phyloP scores from a whole-genome alignment of 495 filamentous ascomycete genomes.

The Aspergillus ellipticus region DNA sequence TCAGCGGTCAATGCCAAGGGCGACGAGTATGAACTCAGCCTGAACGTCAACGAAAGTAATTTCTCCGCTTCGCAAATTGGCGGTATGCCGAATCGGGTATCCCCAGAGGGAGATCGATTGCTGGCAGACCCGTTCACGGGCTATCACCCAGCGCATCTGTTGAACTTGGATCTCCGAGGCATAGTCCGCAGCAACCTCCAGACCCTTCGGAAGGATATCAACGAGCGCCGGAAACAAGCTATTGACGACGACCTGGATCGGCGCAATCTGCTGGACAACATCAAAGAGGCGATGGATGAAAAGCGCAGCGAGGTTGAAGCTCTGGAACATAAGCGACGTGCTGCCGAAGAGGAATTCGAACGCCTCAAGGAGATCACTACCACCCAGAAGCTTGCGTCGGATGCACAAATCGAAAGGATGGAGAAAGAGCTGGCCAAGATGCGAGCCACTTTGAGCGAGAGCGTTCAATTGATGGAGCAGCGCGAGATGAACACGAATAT shows the following conservation, averaged over 20 bases:
- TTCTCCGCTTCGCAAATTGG: conserved; percentile 73
- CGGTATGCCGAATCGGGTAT: conserved; percentile 46
- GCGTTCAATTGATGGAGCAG: conserved; percentile 88
- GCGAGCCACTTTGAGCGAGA: conserved; percentile 78
- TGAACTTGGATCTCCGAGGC: conserved; percentile 81
- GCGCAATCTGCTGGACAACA: conserved; percentile 84
- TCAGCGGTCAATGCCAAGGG: conserved; percentile 83
- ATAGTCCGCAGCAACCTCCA: conserved; percentile 74
- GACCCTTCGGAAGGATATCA: conserved; percentile 78
- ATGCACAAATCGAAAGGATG: conserved; percentile 96
- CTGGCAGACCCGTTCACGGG: conserved; percentile 76
- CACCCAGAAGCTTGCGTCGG: conserved; percentile 79
- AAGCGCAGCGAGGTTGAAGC: conserved; percentile 88
- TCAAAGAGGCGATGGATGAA: conserved; percentile 93
- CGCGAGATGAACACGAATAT: conserved; percentile 95
- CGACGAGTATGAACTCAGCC: conserved; percentile 73
- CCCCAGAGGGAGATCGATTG: conserved; percentile 59
- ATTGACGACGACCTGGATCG: conserved; percentile 87
- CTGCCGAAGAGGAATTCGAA: conserved; percentile 90
- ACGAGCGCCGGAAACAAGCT: conserved; percentile 72
- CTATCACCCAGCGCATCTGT: conserved; percentile 82
- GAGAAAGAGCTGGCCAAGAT: conserved; percentile 95
- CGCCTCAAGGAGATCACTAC: conserved; percentile 84
- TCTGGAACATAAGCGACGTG: conserved; percentile 77
- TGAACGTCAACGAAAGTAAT: conserved; percentile 71